A percentile compares a stretch with the other conserved stretches of the same genome.
Evolutionary conservation across 345 rosid genomes (phyloP).

Genomic region (Populus nigra): DNA sequence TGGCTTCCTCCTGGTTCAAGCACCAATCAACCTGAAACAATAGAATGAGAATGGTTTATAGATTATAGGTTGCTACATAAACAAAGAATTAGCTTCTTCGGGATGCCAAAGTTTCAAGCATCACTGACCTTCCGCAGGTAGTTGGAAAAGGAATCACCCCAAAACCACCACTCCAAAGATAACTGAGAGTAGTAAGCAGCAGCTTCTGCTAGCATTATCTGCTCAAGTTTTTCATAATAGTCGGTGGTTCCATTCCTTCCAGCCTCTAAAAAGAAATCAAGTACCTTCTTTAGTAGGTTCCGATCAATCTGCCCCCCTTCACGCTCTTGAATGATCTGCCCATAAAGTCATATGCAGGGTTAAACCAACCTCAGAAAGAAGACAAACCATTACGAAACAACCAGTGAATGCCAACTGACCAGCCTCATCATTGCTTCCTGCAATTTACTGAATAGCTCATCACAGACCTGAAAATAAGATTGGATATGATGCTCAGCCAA

Average conservation of each 20-base stretch:
- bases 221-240: conserved; percentile 16
- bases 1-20: conserved; percentile 13
- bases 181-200: conserved; percentile 18
- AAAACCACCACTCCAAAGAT: conserved; percentile 13
- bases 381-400: not conserved
- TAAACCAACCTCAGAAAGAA: not conserved
- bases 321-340: conserved; percentile 11
- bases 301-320: conserved; percentile 12
- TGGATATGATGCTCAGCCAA: not conserved
- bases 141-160: conserved; percentile 1
- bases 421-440: conserved; percentile 3
- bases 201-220: conserved; percentile 14
- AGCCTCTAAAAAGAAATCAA: not conserved
- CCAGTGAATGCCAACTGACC: conserved; percentile 2
- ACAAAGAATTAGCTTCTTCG: not conserved
- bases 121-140: conserved; percentile 9
- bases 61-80: not conserved
- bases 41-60: not conserved
- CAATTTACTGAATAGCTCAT: conserved; percentile 1
- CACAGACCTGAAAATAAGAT: not conserved
- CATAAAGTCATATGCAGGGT: not conserved
- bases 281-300: not conserved
- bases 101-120: not conserved
- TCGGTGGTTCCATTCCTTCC: conserved; percentile 1
- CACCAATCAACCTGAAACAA: conserved; percentile 18